Evolutionary conservation across 305 asterid species (phyloP).

Genomic region (Fraxinus greggii): DNA sequence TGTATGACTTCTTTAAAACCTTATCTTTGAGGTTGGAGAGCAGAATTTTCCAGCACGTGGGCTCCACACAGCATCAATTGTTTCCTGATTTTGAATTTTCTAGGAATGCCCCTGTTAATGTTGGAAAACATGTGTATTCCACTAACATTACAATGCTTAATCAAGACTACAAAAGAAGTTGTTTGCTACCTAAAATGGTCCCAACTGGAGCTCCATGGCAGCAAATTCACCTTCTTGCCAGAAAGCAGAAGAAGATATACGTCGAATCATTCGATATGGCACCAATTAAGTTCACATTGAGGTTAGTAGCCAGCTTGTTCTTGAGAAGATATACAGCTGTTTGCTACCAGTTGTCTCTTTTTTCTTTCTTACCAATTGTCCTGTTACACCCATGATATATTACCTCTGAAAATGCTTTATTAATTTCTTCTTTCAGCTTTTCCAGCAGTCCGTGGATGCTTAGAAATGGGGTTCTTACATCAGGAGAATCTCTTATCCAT

Average conservation of each 20-base stretch:
- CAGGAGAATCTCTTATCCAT: conserved; percentile 93
- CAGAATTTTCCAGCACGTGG: conserved; percentile 46
- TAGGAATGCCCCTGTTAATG: conserved; percentile 37
- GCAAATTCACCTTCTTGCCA: conserved; percentile 71
- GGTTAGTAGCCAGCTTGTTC: conserved; percentile 46
- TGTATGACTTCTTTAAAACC: conserved; percentile 69
- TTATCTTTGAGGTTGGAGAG: conserved; percentile 62
- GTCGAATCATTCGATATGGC: conserved; percentile 82
- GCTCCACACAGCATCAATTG: conserved; percentile 49
- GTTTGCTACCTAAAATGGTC: conserved; percentile 53
- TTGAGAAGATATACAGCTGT: not conserved
- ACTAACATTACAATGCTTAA: conserved; percentile 31
- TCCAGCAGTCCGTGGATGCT: conserved; percentile 97
- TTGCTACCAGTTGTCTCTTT: conserved; percentile 5
- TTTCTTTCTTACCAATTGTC: conserved; percentile 3
- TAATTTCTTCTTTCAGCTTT: conserved; percentile 59
- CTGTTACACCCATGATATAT: conserved; percentile 20
- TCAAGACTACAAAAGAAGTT: conserved; percentile 37
- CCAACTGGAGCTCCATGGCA: conserved; percentile 99
- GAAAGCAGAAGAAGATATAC: conserved; percentile 80
- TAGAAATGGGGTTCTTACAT: conserved; percentile 80
- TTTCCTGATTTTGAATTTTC: conserved; percentile 44
- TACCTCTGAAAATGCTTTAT: conserved; percentile 13
- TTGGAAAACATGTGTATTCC: conserved; percentile 38
- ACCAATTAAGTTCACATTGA: conserved; percentile 77